Evolutionary conservation across 129 eudicot genomes (phyloP).

Genomic region (Calendula officinalis): DNA sequence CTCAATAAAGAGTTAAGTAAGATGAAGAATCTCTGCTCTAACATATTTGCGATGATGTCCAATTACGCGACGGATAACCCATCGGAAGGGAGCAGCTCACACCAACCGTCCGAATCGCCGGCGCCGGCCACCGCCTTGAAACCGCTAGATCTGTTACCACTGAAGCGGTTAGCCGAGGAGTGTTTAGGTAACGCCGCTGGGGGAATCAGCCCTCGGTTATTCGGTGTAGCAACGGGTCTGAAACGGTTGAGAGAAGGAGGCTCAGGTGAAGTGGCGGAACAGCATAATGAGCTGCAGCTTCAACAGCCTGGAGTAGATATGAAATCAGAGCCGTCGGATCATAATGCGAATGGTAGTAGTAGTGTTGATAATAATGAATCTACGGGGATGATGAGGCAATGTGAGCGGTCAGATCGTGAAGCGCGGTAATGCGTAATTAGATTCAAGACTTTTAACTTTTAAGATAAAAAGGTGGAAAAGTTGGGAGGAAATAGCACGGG

Average conservation of each 20-base stretch:
- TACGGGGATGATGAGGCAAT: slow-evolving; percentile 38
- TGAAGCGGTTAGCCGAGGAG: slow-evolving; percentile 44
- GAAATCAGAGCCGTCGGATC: slow-evolving; percentile 75
- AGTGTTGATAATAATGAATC: slow-evolving; percentile 39
- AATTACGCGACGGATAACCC: slow-evolving; percentile 36
- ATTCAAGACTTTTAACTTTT: too few species aligned
- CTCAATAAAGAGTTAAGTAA: slow-evolving; percentile 66
- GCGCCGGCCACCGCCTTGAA: slow-evolving; percentile 7
- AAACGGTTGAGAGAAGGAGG: slow-evolving; percentile 57
- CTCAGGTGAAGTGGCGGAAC: slow-evolving; percentile 32
- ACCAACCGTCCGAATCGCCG: slow-evolving; percentile 3
- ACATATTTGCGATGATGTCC: slow-evolving; percentile 66
- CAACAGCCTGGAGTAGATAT: slow-evolving; percentile 52
- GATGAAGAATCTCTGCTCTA: slow-evolving; percentile 72
- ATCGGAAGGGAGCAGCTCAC: slow-evolving; percentile 37
- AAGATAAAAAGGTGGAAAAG: not conserved
- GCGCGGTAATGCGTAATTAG: not conserved
- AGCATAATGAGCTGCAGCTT: slow-evolving; percentile 43
- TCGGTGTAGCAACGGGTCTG: slow-evolving; percentile 69
- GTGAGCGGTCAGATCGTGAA: slow-evolving; percentile 29
- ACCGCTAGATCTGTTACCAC: slow-evolving; percentile 64
- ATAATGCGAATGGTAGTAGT: slow-evolving; percentile 24
- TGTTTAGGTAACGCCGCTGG: slow-evolving; percentile 15
- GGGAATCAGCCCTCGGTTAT: slow-evolving; percentile 45
- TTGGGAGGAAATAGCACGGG: slow-evolving; percentile 41